Conservation (phyloP, 306 rosid species). For the Geum urbanum region DNA sequence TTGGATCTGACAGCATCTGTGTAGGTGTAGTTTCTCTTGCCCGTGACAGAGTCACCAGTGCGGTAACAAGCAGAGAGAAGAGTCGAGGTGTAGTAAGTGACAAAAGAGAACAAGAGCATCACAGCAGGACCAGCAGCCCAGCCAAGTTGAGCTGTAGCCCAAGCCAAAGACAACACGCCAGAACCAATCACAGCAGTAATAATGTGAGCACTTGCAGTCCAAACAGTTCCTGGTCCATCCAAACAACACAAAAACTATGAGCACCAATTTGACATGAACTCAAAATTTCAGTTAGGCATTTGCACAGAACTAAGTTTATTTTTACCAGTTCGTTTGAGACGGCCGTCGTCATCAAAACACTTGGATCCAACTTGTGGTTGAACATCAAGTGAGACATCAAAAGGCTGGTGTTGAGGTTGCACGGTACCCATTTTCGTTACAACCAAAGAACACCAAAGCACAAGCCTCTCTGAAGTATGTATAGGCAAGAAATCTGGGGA, state of each 20-base stretch:
- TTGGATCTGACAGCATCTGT: slow-evolving; percentile 66
- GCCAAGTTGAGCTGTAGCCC: slow-evolving; percentile 89
- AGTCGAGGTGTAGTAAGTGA: slow-evolving; percentile 71
- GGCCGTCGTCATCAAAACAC: slow-evolving; percentile 80
- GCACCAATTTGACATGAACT: neutral
- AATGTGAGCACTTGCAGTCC: slow-evolving; percentile 84
- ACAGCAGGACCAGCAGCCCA: slow-evolving; percentile 82
- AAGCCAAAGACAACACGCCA: slow-evolving; percentile 76
- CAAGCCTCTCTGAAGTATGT: neutral
- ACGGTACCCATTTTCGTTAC: slow-evolving; percentile 42
- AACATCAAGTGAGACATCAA: slow-evolving; percentile 45
- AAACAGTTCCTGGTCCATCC: slow-evolving; percentile 44
- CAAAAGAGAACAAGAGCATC: slow-evolving; percentile 66
- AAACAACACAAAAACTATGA: slow-evolving; percentile 2
- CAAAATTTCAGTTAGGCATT: neutral
- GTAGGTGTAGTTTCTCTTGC: slow-evolving; percentile 88
- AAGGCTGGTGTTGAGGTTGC: slow-evolving; percentile 40
- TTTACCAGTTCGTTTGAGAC: slow-evolving; percentile 71
- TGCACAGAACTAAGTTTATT: neutral
- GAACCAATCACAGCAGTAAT: slow-evolving; percentile 88
- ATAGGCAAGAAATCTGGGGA: too few species aligned
- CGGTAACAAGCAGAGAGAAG: slow-evolving; percentile 79
- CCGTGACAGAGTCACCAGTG: slow-evolving; percentile 53
- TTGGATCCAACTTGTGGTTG: slow-evolving; percentile 50
- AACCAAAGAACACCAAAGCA: neutral